Evolutionary conservation across 257 asterid genomes (phyloP).

Genomic region (Solanum etuberosum): DNA sequence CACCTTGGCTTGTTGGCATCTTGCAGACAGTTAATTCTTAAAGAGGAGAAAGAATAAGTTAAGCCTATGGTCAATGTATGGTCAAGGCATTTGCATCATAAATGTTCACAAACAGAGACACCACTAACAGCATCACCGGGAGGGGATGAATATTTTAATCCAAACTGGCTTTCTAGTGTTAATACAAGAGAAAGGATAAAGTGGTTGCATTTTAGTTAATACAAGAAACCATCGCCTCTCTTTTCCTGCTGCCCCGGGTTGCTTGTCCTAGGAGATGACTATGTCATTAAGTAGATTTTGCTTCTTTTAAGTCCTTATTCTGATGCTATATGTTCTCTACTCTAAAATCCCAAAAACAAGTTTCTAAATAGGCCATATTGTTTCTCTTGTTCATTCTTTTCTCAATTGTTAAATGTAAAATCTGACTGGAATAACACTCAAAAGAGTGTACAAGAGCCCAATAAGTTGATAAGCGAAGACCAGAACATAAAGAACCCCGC

Average conservation of each 20-base stretch:
- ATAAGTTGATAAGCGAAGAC: neutral
- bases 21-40: neutral
- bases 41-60: neutral
- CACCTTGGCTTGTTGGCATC: neutral
- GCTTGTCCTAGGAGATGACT: neutral
- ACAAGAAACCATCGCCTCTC: neutral
- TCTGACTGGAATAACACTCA: neutral
- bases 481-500: neutral
- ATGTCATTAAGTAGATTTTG: neutral
- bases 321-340: conserved; percentile 23
- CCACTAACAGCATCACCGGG: neutral
- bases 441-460: neutral
- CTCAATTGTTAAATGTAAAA: neutral
- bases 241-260: neutral
- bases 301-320: neutral
- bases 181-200: neutral
- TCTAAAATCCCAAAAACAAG: neutral
- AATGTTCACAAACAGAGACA: neutral
- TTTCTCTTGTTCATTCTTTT: neutral
- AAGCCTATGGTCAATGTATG: neutral
- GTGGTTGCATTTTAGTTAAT: neutral
- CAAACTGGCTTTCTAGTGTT: neutral
- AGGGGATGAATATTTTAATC: neutral
- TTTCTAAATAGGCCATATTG: neutral
- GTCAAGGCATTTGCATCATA: neutral